Base-by-base conservation (phyloP, 164 flowering plant species). In the Chimonanthus praecox region DNA sequence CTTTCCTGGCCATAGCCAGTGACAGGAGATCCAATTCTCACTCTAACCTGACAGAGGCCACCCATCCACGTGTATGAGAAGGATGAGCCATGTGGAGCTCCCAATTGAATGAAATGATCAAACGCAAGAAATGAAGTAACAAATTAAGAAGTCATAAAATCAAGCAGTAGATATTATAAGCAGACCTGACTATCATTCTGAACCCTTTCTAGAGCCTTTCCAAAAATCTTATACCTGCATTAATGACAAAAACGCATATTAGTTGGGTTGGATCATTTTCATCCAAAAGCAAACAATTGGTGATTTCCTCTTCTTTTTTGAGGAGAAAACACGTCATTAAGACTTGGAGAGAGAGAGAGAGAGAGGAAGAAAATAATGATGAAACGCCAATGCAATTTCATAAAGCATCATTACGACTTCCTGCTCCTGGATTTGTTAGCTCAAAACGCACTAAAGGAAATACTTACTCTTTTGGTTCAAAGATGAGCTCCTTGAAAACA, bases 1-100 rank as follows among this genome's bases (percentile, higher is more conserved):
- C 91, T 91, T 82, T 95, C 99, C 82, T 91, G 92, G 72, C 99
- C 99, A 80, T 93, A 95, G 15, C 99, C 99, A 11, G 90, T 93
- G 71, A 95, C 78, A 13, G 99, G 98, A 69, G 92, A 85, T 70
- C 98, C 99, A 72, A 95, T 88, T 76, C 97, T 88, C 67, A 85
- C 87, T 79, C 85, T 88, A 18, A 95, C 97, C 99, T 95, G 86
- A 72, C 16, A 33, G 78, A 33, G 64, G 49, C 49, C 20, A 21
- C 49, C 66, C 45, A 76, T 33, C 15, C 50, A 47, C 45, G 20
- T 18, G 46, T 11, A 48, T 44, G 44, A 44, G 10, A 4, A 15
- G 49, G 5, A 18, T n/a, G 65, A 0, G 47, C n/a, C 18, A 15
- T 66, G 2, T 66, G 10, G 68, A 44, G 16, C 16, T 66, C 16